These are phyloP conservation scores for Dioszegia aurantiaca DNA, from an alignment of 768 basidiomycete species.

Conservation along the genomic window DNA sequence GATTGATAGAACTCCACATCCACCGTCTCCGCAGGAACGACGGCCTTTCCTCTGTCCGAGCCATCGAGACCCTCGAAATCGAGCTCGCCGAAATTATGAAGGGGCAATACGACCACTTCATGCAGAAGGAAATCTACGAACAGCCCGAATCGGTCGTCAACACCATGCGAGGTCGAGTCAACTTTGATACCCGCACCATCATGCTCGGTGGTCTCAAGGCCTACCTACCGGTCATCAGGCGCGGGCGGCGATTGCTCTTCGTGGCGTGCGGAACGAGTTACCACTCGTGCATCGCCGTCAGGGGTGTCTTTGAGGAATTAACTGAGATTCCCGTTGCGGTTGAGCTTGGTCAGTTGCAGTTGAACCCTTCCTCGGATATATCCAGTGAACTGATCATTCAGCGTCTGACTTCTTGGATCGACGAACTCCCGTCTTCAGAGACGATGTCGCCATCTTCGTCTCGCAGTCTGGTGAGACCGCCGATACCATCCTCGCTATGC, in stretches of 20 bases:
- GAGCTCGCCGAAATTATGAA: conserved; percentile 99
- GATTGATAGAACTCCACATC: conserved; percentile 55
- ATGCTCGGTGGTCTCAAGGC: conserved; percentile 92
- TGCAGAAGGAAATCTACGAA: conserved; percentile 99
- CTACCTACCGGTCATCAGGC: conserved; percentile 91
- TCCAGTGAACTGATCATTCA: not conserved
- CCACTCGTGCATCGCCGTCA: conserved; percentile 83
- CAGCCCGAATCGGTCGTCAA: conserved; percentile 99
- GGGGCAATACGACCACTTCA: conserved; percentile 98
- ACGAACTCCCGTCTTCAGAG: conserved; percentile 98
- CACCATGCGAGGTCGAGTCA: conserved; percentile 99
- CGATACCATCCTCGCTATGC: conserved; percentile 91
- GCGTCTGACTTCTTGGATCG: conserved; percentile 98
- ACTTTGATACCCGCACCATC: conserved; percentile 87
- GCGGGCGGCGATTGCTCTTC: conserved; percentile 91
- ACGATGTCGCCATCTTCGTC: conserved; percentile 93
- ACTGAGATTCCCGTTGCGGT: conserved; percentile 98
- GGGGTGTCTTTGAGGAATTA: conserved; percentile 93
- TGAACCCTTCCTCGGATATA: not conserved
- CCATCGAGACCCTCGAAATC: conserved; percentile 95
- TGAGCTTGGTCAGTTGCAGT: conserved; percentile 59
- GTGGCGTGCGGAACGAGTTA: conserved; percentile 98
- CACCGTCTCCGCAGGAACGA: conserved; percentile 93
- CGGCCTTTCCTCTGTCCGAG: conserved; percentile 70
- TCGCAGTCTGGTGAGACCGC: conserved; percentile 99